Percentiles rank a stretch among this genome's conserved stretches.
Conservation (phyloP, 768 basidiomycete species). For the Amanita inopinata region DNA sequence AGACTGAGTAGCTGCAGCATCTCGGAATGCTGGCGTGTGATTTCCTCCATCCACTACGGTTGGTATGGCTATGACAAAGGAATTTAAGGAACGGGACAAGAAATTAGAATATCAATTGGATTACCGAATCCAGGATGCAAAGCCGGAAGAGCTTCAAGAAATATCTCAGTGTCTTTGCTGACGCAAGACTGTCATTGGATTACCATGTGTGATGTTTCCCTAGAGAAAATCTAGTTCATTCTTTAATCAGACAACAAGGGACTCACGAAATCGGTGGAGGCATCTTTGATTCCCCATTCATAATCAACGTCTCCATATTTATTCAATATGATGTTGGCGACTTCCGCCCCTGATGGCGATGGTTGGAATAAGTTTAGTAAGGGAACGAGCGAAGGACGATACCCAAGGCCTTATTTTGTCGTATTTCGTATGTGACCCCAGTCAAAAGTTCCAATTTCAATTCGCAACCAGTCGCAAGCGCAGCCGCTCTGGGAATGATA, state of each 20-base stretch:
- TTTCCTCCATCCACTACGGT: constrained; percentile 65
- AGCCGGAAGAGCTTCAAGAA: constrained; percentile 41
- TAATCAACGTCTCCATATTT: constrained; percentile 57
- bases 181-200: constrained; percentile 5
- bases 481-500: constrained; percentile 42
- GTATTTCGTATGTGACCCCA: constrained; percentile 40
- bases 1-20: constrained; percentile 45
- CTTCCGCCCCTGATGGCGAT: constrained; percentile 44
- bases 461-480: constrained; percentile 54
- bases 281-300: constrained; percentile 56
- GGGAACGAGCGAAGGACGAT: background rate
- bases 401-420: constrained; percentile 63
- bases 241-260: background rate
- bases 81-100: background rate
- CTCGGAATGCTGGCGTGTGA: constrained; percentile 62
- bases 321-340: constrained; percentile 48
- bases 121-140: constrained; percentile 67
- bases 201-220: constrained; percentile 75
- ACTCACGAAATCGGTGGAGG: constrained; percentile 79
- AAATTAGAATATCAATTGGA: constrained; percentile 9
- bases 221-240: constrained; percentile 15
- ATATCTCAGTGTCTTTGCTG: background rate
- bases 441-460: constrained; percentile 27
- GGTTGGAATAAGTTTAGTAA: background rate
- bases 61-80: constrained; percentile 80